phyloP scores from a whole-genome alignment of 495 filamentous ascomycete species.

The Neurospora africana region DNA sequence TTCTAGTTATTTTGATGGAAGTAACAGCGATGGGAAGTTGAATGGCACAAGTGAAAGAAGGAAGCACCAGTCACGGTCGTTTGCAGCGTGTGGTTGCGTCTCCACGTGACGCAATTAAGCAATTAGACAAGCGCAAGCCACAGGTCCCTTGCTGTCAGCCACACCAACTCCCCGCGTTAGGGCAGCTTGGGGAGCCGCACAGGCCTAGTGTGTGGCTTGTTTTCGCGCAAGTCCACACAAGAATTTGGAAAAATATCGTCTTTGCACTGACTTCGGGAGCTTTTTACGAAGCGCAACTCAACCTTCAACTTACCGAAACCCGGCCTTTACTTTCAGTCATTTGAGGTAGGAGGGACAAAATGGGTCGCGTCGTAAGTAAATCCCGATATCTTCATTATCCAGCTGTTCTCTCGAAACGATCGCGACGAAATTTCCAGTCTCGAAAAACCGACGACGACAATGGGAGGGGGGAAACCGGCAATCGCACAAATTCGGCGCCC shows the following conservation, averaged over 20 bases:
- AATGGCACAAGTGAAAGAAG: background rate
- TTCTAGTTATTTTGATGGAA: background rate
- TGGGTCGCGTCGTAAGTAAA: conserved; percentile 44
- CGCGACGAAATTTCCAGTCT: conserved; percentile 8
- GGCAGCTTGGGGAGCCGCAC: conserved; percentile 17
- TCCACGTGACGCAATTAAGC: background rate
- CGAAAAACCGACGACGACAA: background rate
- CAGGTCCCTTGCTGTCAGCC: background rate
- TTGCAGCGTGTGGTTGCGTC: background rate
- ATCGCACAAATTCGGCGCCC: conserved; percentile 5
- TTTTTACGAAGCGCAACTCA: conserved; percentile 19
- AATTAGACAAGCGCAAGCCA: background rate
- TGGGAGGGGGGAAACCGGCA: background rate
- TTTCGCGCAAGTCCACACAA: conserved; percentile 22
- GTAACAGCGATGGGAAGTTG: background rate
- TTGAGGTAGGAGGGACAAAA: conserved; percentile 29
- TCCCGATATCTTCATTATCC: conserved; percentile 4
- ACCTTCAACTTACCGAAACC: conserved; percentile 21
- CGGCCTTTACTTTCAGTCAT: conserved; percentile 21
- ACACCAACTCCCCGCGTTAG: conserved; percentile 21
- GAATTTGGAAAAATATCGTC: conserved; percentile 30
- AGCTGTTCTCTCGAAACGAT: conserved; percentile 4
- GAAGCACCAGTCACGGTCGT: background rate
- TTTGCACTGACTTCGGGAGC: conserved; percentile 13
- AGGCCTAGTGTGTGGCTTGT: conserved; percentile 15